Percentiles rank a stretch among this genome's conserved stretches.
phyloP scores from a whole-genome alignment of 345 rosid genomes.

The Hirschfeldia incana region DNA sequence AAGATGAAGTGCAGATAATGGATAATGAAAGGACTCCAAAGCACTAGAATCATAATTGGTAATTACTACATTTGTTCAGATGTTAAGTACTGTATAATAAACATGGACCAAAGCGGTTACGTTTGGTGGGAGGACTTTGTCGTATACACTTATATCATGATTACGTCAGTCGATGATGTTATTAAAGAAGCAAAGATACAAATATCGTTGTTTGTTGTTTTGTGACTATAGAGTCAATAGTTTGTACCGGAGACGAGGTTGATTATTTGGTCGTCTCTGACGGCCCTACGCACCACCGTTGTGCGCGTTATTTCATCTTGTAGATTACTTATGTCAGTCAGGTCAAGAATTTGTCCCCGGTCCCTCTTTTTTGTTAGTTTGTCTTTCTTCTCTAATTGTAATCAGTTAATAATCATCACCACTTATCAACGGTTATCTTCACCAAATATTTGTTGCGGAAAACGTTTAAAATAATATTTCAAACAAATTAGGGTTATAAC shows the following conservation, averaged over 20 bases:
- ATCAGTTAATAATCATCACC: too few relatives aligned
- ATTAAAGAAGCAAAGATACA: background rate
- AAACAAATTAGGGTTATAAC: too few relatives aligned
- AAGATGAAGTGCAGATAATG: background rate
- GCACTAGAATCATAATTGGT: background rate
- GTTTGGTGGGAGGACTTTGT: conserved; percentile 25
- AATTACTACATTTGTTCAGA: background rate
- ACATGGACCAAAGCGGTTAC: conserved; percentile 18
- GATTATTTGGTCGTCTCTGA: conserved; percentile 4
- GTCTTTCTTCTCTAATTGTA: too few relatives aligned
- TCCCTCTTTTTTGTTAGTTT: too few relatives aligned
- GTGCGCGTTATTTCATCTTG: conserved; percentile 11
- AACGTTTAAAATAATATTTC: too few relatives aligned
- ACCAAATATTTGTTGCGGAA: too few relatives aligned
- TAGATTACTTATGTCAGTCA: background rate
- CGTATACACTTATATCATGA: conserved; percentile 15
- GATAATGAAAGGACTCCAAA: conserved; percentile 20
- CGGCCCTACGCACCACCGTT: background rate
- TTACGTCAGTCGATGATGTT: conserved; percentile 12
- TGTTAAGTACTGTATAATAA: background rate
- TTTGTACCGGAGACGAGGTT: conserved; percentile 13
- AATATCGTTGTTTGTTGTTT: background rate
- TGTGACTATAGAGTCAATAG: background rate
- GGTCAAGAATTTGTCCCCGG: conserved; percentile 18
- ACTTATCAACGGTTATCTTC: too few relatives aligned